Percentiles rank a stretch among this genome's conserved stretches.
phyloP scores from a whole-genome alignment of 805 yeast genomes.

The Candida maltosa region DNA sequence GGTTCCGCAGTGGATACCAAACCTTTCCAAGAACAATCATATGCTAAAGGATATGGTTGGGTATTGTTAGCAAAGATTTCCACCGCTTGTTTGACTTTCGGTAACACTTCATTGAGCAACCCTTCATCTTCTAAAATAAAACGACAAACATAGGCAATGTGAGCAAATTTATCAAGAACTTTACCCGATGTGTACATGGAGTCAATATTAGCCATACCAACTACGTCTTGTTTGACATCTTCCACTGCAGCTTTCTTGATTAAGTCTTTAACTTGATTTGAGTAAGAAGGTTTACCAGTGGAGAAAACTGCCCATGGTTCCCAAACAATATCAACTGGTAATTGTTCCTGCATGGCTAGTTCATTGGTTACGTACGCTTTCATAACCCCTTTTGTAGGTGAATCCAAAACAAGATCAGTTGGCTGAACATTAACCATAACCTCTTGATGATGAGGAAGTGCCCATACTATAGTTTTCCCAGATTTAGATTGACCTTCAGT shows the following conservation, averaged over 20 bases:
- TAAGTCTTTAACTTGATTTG: slow-evolving; percentile 27
- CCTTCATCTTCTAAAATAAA: slow-evolving; percentile 56
- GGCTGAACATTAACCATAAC: slow-evolving; percentile 19
- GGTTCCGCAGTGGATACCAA: slow-evolving; percentile 66
- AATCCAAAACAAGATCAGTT: slow-evolving; percentile 38
- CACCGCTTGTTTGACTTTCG: slow-evolving; percentile 63
- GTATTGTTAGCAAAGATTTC: slow-evolving; percentile 64
- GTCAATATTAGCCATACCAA: slow-evolving; percentile 59
- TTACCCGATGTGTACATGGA: slow-evolving; percentile 94
- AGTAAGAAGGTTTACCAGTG: slow-evolving; percentile 22
- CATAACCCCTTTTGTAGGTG: slow-evolving; percentile 50
- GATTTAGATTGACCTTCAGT: slow-evolving; percentile 22
- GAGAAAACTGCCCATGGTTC: slow-evolving; percentile 59
- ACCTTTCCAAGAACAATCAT: slow-evolving; percentile 80
- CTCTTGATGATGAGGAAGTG: slow-evolving; percentile 50
- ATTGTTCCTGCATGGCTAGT: slow-evolving; percentile 39
- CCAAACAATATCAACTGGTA: slow-evolving; percentile 40
- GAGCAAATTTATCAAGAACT: slow-evolving; percentile 84
- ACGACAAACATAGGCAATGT: slow-evolving; percentile 71
- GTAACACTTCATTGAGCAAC: slow-evolving; percentile 50
- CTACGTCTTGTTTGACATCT: slow-evolving; percentile 56
- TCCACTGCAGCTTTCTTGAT: slow-evolving; percentile 47
- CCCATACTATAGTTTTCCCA: slow-evolving; percentile 40
- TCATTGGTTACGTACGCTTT: slow-evolving; percentile 38
- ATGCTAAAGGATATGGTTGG: slow-evolving; percentile 71